Base-by-base conservation (phyloP, 2,329 filamentous ascomycete genomes). In the Achaetomium macrosporum region DNA sequence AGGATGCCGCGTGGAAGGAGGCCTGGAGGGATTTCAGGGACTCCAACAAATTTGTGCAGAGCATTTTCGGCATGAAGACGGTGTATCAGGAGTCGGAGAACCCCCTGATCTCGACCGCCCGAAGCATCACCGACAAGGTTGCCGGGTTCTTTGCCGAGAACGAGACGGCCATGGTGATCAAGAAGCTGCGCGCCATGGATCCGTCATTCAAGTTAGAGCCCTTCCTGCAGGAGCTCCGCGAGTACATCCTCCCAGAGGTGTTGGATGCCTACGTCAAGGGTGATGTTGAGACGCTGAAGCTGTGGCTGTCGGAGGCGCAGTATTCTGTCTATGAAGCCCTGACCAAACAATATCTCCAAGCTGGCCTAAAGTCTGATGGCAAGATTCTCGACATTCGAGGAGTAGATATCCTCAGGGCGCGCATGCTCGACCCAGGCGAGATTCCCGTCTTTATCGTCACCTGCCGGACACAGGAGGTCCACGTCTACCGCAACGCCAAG, bases 111-210 rank as follows among this genome's bases (percentile, higher is more conserved):
- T 88, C 85, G 43, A 97, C 92, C 0, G 93, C 91, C 1, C 87
- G 93, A 66, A 90, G 89, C 69, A 96, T 99, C 62, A 92, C 91
- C 31, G 93, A 99, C 69, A 83, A 87, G 53, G 84, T 99, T 37
- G 90, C 88, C 43, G 90, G 93, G 29, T 99, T 96, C 75, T 99
- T 99, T 61, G 93, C 93, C 57, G 93, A 99, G 71, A 99, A 97
- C 69, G 93, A 99, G 75, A 96, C 90, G 0, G 93, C 93, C 30
- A 87, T 86, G 80, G 93, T 99, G 35, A 95, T 97, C 75, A 97
- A 96, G 76, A 95, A 92, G 71, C 95, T 99, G 78, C 85, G 92
- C 43, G 82, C 91, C 63, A 96, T 97, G 83, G 93, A 99, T 63
- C 92, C 93, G 5, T 81, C 79, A 60, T 99, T 99, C 78, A 90